These are phyloP conservation scores for Boletales sp. DNA, from an alignment of 768 basidiomycete genomes.

Conservation along the genomic window DNA sequence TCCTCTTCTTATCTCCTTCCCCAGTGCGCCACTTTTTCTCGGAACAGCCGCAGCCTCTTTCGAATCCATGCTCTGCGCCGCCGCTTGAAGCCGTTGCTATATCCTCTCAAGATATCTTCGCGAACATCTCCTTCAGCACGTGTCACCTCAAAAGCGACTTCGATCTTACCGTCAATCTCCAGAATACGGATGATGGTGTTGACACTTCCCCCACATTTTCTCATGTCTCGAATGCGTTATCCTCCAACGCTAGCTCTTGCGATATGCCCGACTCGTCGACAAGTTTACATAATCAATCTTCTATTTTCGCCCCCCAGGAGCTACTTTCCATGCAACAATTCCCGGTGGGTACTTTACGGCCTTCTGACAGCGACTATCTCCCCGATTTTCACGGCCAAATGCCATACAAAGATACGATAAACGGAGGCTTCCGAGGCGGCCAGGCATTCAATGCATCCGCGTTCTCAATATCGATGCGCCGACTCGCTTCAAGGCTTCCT, in stretches of 20 bases:
- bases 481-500: constrained; percentile 30
- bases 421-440: constrained; percentile 7
- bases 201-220: constrained; percentile 5
- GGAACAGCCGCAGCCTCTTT: constrained; percentile 15
- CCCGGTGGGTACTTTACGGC: neutral
- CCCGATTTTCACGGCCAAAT: constrained; percentile 11
- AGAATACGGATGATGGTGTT: neutral
- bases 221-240: constrained; percentile 2
- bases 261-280: constrained; percentile 4
- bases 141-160: constrained; percentile 13
- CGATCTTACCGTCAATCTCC: constrained; percentile 6
- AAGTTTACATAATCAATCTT: constrained; percentile 5
- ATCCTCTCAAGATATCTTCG: constrained; percentile 9
- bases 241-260: neutral
- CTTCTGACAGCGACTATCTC: constrained; percentile 9
- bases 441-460: constrained; percentile 13
- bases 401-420: constrained; percentile 12
- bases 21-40: constrained; percentile 27
- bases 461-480: constrained; percentile 31
- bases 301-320: constrained; percentile 4
- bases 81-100: neutral
- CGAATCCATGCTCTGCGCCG: constrained; percentile 6
- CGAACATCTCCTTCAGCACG: constrained; percentile 5
- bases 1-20: neutral
- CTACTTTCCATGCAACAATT: constrained; percentile 9